These are phyloP conservation scores for Anisodus tanguticus DNA, from an alignment of 257 asterid species.

Conservation along the genomic window DNA sequence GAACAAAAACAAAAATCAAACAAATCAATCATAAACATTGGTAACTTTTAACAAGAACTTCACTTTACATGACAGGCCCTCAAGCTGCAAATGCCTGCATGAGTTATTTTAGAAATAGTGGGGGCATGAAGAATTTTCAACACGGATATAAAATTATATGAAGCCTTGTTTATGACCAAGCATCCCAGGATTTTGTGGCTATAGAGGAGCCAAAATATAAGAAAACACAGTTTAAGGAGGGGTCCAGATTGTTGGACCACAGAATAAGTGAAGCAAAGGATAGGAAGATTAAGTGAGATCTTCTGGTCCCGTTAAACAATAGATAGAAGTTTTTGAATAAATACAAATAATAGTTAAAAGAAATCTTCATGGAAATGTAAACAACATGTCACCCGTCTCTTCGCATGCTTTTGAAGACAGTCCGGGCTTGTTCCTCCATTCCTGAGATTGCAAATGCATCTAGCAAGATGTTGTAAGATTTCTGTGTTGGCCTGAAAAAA, in stretches of 20 bases:
- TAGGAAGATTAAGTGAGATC: not conserved
- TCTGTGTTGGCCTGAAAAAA: conserved; percentile 81
- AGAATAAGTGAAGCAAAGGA: not conserved
- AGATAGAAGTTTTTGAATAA: not conserved
- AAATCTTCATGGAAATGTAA: not conserved
- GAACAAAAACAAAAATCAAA: not conserved
- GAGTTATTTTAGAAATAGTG: not conserved
- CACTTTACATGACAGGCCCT: not conserved
- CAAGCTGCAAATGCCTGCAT: not conserved
- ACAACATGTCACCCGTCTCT: conserved; percentile 69
- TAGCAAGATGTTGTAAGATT: conserved; percentile 91
- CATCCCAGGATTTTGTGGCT: not conserved
- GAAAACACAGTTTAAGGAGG: not conserved
- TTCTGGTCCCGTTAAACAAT: not conserved
- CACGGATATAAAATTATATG: not conserved
- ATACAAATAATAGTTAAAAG: not conserved
- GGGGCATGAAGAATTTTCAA: not conserved
- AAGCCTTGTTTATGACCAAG: not conserved
- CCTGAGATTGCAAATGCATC: conserved; percentile 99
- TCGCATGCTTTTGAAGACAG: conserved; percentile 96
- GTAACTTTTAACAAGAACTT: not conserved
- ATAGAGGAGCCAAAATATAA: not conserved
- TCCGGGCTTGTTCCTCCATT: conserved; percentile 90
- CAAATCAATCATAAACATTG: not conserved
- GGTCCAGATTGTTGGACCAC: not conserved